Base-by-base conservation (phyloP, 2,329 filamentous ascomycete genomes). In the Aureobasidium lini region DNA sequence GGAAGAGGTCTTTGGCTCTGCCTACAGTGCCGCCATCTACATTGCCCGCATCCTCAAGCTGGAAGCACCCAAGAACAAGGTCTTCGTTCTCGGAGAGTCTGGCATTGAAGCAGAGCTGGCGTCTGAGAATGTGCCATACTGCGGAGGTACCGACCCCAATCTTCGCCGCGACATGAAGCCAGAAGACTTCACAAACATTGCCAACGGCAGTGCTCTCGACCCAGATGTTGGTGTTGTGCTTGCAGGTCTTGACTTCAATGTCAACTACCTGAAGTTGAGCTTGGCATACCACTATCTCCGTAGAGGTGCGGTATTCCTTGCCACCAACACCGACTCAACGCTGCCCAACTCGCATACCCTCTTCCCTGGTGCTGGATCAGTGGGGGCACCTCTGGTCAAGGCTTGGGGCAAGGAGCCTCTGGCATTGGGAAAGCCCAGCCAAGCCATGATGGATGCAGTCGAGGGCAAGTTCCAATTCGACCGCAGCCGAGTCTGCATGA, bases 361-460 rank as follows among this genome's bases (percentile, higher is more conserved):
- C 64, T 97, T 99, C 74, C 91, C 94, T 1, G 94, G 94, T 6
- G 94, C 94, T 0, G 94, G 94, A 1, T 87, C 89, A 1, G 86
- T 90, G 64, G 86, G 87, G 52, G 84, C 89, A 29, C 90, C 91
- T 1, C 75, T 99, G 61, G 79, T 87, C 57, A 87, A 88, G 64
- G 76, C 77, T 4, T 76, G 75, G 16, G 81, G 81, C 3, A 75
- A 83, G 70, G 80, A 88, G 67, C 93, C 94, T 0, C 75, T 90
- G 34, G 85, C 89, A 3, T 77, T 97, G 42, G 94, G 94, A 0
- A 99, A 99, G 77, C 94, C 94, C 3, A 96, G 90, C 71, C 91
- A 96, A 77, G 93, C 93, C 4, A 99, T 99, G 94, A 96, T 99
- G 93, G 93, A 97, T 72, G 91, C 94, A 3, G 88, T 99, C 60